Evolutionary conservation across 441 rosid genomes (phyloP).

Genomic region (Sinapis alba): DNA sequence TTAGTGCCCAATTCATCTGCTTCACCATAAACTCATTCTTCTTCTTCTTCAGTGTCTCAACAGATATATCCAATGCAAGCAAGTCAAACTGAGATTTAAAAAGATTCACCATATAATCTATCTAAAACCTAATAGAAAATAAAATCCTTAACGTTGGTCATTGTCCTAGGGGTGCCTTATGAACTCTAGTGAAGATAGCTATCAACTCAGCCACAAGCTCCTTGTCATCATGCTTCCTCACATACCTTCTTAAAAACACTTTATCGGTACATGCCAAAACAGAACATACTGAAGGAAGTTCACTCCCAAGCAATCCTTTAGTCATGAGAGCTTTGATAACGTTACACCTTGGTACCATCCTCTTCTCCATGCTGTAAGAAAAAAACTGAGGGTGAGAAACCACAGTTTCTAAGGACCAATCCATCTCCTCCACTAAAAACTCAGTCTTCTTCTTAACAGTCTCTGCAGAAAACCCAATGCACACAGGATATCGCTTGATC

Average conservation of each 20-base stretch:
- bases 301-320: constrained; percentile 5
- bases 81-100: background rate
- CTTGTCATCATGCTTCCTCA: constrained; percentile 20
- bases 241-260: constrained; percentile 31
- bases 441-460: constrained; percentile 21
- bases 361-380: constrained; percentile 4
- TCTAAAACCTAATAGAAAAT: background rate
- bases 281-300: background rate
- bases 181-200: constrained; percentile 1
- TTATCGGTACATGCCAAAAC: background rate
- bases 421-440: background rate
- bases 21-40: background rate
- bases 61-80: background rate
- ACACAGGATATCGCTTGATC: constrained; percentile 23
- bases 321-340: constrained; percentile 9
- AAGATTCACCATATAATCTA: background rate
- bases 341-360: constrained; percentile 43
- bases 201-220: constrained; percentile 32
- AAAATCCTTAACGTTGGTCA: background rate
- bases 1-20: background rate
- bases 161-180: background rate
- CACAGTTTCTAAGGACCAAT: background rate
- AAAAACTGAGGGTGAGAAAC: constrained; percentile 5
- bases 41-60: background rate
- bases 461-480: constrained; percentile 24